Evolutionary conservation across 2,329 filamentous ascomycete genomes (phyloP).

Genomic region (Fusarium marasasianum): DNA sequence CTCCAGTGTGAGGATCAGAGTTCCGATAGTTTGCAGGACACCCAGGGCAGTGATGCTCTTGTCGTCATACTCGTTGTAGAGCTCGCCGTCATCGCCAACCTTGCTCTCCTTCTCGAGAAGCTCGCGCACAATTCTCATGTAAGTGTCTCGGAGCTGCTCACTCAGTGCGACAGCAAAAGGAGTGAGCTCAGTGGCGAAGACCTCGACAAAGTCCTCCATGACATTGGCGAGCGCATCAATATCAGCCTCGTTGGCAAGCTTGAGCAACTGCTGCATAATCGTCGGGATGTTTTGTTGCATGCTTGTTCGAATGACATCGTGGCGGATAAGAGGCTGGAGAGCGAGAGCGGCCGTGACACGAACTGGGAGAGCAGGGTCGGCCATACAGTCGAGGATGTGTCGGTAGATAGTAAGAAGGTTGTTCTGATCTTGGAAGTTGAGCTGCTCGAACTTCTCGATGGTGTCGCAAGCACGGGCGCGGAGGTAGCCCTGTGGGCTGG

Average conservation of each 20-base stretch:
- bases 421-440: conserved; percentile 95
- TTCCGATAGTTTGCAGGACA: conserved; percentile 96
- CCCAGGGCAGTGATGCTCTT: conserved; percentile 98
- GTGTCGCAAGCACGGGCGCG: conserved; percentile 96
- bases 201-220: conserved; percentile 99
- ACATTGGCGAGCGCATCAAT: conserved; percentile 97
- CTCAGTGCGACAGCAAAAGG: conserved; percentile 96
- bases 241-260: conserved; percentile 96
- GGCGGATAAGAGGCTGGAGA: conserved; percentile 92
- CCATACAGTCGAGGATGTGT: conserved; percentile 97
- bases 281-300: conserved; percentile 99
- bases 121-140: conserved; percentile 91
- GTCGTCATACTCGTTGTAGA: conserved; percentile 94
- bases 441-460: conserved; percentile 95
- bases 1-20: conserved; percentile 94
- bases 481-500: conserved; percentile 89
- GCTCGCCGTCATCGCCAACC: conserved; percentile 77
- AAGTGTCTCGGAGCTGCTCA: conserved; percentile 95
- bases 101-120: conserved; percentile 88
- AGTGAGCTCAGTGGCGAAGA: conserved; percentile 95
- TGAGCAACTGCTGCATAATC: conserved; percentile 98
- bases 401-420: conserved; percentile 97
- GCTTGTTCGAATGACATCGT: conserved; percentile 90
- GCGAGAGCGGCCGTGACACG: conserved; percentile 93
- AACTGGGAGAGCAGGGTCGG: conserved; percentile 90